Percentiles rank a stretch among this genome's conserved stretches.
These are phyloP conservation scores for Kalanchoe fedtschenkoi DNA, from an alignment of 164 flowering plant species.

Conservation along the genomic window DNA sequence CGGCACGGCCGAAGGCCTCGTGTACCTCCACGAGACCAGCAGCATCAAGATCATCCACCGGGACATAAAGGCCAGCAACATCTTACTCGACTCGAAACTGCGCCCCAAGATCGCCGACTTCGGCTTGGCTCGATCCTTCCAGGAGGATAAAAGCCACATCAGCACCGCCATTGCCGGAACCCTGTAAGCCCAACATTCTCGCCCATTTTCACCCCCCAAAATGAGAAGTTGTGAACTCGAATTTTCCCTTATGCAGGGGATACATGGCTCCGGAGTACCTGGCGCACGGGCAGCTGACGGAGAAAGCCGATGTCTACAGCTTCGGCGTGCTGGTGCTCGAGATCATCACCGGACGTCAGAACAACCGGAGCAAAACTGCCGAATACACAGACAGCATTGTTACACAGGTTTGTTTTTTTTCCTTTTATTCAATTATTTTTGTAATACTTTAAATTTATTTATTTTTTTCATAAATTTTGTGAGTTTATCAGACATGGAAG, in stretches of 20 bases:
- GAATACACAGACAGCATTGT: slow-evolving; percentile 67
- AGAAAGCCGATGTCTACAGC: slow-evolving; percentile 63
- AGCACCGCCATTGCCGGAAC: slow-evolving; percentile 96
- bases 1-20: slow-evolving; percentile 53
- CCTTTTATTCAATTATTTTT: background rate
- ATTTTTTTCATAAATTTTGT: background rate
- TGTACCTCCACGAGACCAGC: slow-evolving; percentile 44
- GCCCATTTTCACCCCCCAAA: background rate
- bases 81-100: slow-evolving; percentile 42
- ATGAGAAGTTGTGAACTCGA: too few species aligned
- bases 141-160: slow-evolving; percentile 87
- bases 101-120: slow-evolving; percentile 62
- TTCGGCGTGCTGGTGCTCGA: slow-evolving; percentile 55
- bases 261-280: slow-evolving; percentile 76
- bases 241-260: too few species aligned
- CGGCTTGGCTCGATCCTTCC: slow-evolving; percentile 60
- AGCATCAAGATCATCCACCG: slow-evolving; percentile 44
- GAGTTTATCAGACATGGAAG: slow-evolving; percentile 46
- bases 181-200: slow-evolving; percentile 36
- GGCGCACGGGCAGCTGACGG: slow-evolving; percentile 57
- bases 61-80: slow-evolving; percentile 60
- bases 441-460: background rate
- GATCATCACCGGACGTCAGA: slow-evolving; percentile 42
- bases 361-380: slow-evolving; percentile 37
- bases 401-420: slow-evolving; percentile 29